Evolutionary conservation across 495 filamentous ascomycete genomes (phyloP).

Genomic region (Astrothelium macrocarpum): DNA sequence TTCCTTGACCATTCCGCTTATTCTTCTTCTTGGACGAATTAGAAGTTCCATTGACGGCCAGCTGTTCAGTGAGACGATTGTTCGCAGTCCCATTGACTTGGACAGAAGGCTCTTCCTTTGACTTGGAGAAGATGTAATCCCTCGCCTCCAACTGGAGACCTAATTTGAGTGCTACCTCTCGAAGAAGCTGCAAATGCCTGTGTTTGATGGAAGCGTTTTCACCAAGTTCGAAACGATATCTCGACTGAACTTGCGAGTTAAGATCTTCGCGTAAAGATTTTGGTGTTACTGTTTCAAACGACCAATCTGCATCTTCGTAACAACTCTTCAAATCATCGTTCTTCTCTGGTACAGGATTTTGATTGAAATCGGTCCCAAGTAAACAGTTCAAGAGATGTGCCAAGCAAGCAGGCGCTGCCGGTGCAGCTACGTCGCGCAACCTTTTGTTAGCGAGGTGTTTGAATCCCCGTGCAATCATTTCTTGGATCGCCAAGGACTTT

Average conservation of each 20-base stretch:
- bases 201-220: constrained; percentile 54
- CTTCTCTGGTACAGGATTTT: constrained; percentile 62
- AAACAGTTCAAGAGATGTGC: constrained; percentile 93
- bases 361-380: constrained; percentile 67
- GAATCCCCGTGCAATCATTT: constrained; percentile 89
- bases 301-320: constrained; percentile 75
- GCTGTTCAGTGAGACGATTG: constrained; percentile 25
- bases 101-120: constrained; percentile 18
- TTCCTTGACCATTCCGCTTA: constrained; percentile 55
- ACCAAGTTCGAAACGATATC: constrained; percentile 68
- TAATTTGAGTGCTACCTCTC: constrained; percentile 81
- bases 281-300: constrained; percentile 68
- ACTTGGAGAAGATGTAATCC: constrained; percentile 63
- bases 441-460: constrained; percentile 82
- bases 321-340: constrained; percentile 63
- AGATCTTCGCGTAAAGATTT: constrained; percentile 60
- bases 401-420: constrained; percentile 64
- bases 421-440: constrained; percentile 67
- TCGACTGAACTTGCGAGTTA: constrained; percentile 54
- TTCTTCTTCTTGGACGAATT: constrained; percentile 65
- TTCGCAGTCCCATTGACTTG: constrained; percentile 27
- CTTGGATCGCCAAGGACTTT: constrained; percentile 65
- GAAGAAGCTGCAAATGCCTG: constrained; percentile 72
- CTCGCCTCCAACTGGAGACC: constrained; percentile 81
- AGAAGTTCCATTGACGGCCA: background rate